Conservation (phyloP, 2,329 filamentous ascomycete species). For the Ophiocordyceps australis region DNA sequence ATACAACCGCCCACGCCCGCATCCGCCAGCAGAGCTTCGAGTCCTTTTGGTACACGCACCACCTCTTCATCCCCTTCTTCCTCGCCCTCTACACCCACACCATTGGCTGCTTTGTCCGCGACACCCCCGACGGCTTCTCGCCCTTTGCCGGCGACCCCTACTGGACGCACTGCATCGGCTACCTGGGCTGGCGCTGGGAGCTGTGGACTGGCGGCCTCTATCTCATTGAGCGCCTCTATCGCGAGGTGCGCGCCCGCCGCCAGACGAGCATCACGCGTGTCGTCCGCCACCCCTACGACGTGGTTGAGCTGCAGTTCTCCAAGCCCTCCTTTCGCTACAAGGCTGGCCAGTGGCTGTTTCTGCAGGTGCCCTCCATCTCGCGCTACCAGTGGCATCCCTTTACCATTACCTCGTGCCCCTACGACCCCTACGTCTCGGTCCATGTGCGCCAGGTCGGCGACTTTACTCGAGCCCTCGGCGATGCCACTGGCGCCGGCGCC, state of each 20-base stretch:
- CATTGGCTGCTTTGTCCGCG: slow-evolving; percentile 88
- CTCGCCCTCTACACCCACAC: slow-evolving; percentile 91
- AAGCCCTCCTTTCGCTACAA: slow-evolving; percentile 98
- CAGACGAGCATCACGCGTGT: slow-evolving; percentile 85
- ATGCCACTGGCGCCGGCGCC: slow-evolving; percentile 79
- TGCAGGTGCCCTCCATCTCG: slow-evolving; percentile 81
- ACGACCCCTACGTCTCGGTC: slow-evolving; percentile 84
- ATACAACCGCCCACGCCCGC: slow-evolving; percentile 81
- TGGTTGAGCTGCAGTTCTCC: slow-evolving; percentile 90
- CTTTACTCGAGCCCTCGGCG: slow-evolving; percentile 85
- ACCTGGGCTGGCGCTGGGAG: slow-evolving; percentile 96
- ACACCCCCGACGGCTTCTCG: slow-evolving; percentile 51
- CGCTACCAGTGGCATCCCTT: slow-evolving; percentile 95
- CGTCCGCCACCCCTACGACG: slow-evolving; percentile 89
- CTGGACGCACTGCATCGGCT: slow-evolving; percentile 89
- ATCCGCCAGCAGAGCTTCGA: slow-evolving; percentile 96
- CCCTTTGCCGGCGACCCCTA: slow-evolving; percentile 70
- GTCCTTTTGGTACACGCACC: slow-evolving; percentile 98
- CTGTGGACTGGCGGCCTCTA: slow-evolving; percentile 74
- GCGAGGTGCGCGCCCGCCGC: slow-evolving; percentile 70
- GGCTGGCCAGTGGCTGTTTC: slow-evolving; percentile 93
- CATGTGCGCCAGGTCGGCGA: slow-evolving; percentile 95
- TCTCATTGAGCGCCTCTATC: slow-evolving; percentile 72
- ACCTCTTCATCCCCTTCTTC: slow-evolving; percentile 93
- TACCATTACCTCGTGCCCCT: slow-evolving; percentile 95